Evolutionary conservation across 1,284 basidiomycete species (phyloP).

Genomic region (Exobasidium rhododendri): DNA sequence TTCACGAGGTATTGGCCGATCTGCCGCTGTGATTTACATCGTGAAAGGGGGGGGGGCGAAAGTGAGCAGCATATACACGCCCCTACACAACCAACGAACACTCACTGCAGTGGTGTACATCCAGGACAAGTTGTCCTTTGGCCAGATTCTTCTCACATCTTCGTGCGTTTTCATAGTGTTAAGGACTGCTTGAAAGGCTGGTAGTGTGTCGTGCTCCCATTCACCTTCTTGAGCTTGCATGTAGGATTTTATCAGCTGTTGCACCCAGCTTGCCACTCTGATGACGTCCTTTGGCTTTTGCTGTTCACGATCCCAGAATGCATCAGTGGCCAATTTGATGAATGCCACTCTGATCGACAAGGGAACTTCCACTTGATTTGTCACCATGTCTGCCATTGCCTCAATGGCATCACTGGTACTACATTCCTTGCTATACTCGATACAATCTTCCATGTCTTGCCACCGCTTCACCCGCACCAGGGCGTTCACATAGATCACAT

Average conservation of each 20-base stretch:
- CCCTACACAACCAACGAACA: no score
- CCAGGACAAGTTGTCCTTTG: not conserved
- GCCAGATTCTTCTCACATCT: not conserved
- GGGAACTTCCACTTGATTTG: not conserved
- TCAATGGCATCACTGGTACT: not conserved
- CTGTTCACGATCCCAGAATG: not conserved
- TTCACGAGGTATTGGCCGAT: no score
- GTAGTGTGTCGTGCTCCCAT: not conserved
- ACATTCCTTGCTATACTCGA: not conserved
- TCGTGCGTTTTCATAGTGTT: not conserved
- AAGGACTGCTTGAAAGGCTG: not conserved
- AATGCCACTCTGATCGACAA: not conserved
- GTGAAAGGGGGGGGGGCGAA: no score
- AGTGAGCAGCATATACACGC: no score
- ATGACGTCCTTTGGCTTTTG: not conserved
- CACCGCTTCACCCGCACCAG: not conserved
- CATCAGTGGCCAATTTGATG: not conserved
- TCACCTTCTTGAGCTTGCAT: not conserved
- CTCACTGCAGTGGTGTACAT: not conserved
- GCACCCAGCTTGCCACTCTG: not conserved
- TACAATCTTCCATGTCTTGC: not conserved
- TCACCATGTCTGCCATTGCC: not conserved
- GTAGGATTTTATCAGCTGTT: not conserved
- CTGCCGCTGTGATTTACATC: no score
- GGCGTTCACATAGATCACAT: not conserved